A percentile compares a stretch with the other conserved stretches of the same genome.
phyloP scores from a whole-genome alignment of 2,329 filamentous ascomycete species.

The Sclerotinia nivalis region DNA sequence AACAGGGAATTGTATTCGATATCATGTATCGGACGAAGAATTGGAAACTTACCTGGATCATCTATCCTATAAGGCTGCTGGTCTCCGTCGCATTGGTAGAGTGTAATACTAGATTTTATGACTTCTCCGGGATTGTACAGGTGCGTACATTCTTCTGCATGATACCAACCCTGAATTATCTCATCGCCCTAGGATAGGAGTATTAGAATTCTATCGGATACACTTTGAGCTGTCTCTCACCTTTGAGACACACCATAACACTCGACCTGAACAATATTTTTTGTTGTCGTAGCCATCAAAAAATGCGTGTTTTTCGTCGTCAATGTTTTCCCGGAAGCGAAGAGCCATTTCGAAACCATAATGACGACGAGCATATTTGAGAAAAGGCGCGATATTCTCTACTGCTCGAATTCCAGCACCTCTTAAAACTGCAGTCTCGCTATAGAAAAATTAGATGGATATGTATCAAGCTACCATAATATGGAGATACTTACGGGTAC shows the following conservation, averaged over 20 bases:
- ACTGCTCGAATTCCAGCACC: constrained; percentile 29
- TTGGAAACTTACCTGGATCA: constrained; percentile 20
- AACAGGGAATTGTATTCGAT: not conserved
- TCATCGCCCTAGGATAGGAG: constrained; percentile 23
- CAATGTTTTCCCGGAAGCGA: constrained; percentile 22
- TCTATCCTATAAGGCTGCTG: constrained; percentile 20
- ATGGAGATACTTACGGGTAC: constrained; percentile 23
- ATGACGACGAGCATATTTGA: constrained; percentile 26
- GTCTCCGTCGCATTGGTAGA: constrained; percentile 21
- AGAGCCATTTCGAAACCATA: constrained; percentile 16
- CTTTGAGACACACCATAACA: constrained; percentile 28
- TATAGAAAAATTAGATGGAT: constrained; percentile 18
- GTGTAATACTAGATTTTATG: not conserved
- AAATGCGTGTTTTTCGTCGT: constrained; percentile 19
- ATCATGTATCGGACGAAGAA: not conserved
- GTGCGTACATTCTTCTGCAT: not conserved
- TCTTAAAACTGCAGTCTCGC: constrained; percentile 29
- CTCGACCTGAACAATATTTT: constrained; percentile 22
- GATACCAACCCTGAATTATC: constrained; percentile 15
- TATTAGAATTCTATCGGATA: not conserved
- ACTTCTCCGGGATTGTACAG: constrained; percentile 6
- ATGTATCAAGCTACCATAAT: not conserved
- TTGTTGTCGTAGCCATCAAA: not conserved
- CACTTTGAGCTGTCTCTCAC: not conserved
- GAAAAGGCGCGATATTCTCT: constrained; percentile 24